Base-by-base conservation (phyloP, 371 early-diverging fungal species). In the Nematocida ausubeli region DNA sequence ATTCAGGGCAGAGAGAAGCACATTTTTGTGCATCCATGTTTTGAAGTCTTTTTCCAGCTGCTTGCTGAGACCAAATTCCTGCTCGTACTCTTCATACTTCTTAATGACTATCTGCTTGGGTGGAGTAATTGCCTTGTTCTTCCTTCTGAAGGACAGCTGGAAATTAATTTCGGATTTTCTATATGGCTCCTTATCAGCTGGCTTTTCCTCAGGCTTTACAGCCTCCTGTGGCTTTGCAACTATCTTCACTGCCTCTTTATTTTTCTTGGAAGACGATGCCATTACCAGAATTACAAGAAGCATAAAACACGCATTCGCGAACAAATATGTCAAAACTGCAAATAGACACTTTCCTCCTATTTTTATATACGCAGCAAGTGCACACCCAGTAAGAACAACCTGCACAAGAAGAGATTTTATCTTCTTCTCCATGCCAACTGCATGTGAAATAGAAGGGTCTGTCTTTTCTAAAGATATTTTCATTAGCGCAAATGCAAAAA, bases 31-130 rank as follows among this genome's bases (percentile, higher is more conserved):
- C 30, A 66, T 35, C 78, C 78, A 75, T 0, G 2, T 9, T 39
- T 64, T 75, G 39, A 75, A 75, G 34, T 75, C 42, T 44, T 66
- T 75, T 55, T 75, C 78, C 22, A 75, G 50, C 16, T 64, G 30
- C 52, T 75, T 75, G 4, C 67, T 51, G 14, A 75, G 78, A 6
- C 54, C 1, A 35, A 75, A 75, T 1, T 51, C 35, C 4, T 37
- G 28, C 39, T 28, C 63, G 56, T 75, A 75, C 65, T 75, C 78
- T 2, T 51, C 47, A 40, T 75, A 75, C 50, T 75, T 75, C 28
- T 51, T 66, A 22, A 75, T 75, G 9, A 66, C 28, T 3, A 37
- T 80, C 55, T 64, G 24, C 32, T 26, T 75, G 5, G 78, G 78
- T 6, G 65, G 49, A 39, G 7, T 37, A 3, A 51, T 26, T 1